A percentile compares a stretch with the other conserved stretches of the same genome.
Evolutionary conservation across 1,284 basidiomycete species (phyloP).

Genomic region (Coriolopsis trogii): DNA sequence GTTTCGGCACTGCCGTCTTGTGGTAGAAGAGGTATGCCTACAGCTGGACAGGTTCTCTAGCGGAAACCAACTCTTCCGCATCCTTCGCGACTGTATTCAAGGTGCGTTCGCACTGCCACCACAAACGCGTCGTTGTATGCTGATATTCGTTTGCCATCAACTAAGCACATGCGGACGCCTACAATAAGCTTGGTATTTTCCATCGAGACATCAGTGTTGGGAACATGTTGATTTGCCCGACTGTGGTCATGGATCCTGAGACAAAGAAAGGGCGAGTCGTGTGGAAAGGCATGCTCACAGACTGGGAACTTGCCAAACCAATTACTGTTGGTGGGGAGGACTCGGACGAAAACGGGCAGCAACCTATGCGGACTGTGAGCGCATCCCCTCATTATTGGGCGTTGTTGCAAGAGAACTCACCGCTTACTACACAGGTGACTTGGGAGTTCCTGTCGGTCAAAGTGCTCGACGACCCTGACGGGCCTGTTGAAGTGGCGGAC

Average conservation of each 20-base stretch:
- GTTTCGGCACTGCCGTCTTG: slow-evolving; percentile 1
- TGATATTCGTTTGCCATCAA: not conserved
- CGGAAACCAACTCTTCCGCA: not conserved
- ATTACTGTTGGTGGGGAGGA: not conserved
- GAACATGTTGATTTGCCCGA: slow-evolving; percentile 5
- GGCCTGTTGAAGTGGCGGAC: no score
- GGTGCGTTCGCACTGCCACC: not conserved
- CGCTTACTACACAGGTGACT: no score
- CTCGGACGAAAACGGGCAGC: not conserved
- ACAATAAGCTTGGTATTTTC: not conserved
- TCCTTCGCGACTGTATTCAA: not conserved
- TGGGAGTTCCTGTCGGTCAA: no score
- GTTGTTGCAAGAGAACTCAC: no score
- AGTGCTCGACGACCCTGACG: no score
- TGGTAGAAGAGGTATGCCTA: not conserved
- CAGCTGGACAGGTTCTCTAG: not conserved
- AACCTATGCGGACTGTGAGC: slow-evolving; percentile 9
- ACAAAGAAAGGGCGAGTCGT: not conserved
- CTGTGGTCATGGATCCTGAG: not conserved
- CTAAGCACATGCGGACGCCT: not conserved
- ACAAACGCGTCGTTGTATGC: not conserved
- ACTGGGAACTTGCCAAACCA: slow-evolving; percentile 18
- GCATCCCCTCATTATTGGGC: not conserved
- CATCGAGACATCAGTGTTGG: slow-evolving; percentile 4
- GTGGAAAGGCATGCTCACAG: slow-evolving; percentile 15